A percentile compares a stretch with the other conserved stretches of the same genome.
phyloP scores from a whole-genome alignment of 2,329 filamentous ascomycete genomes.

The Colletotrichum salicis region DNA sequence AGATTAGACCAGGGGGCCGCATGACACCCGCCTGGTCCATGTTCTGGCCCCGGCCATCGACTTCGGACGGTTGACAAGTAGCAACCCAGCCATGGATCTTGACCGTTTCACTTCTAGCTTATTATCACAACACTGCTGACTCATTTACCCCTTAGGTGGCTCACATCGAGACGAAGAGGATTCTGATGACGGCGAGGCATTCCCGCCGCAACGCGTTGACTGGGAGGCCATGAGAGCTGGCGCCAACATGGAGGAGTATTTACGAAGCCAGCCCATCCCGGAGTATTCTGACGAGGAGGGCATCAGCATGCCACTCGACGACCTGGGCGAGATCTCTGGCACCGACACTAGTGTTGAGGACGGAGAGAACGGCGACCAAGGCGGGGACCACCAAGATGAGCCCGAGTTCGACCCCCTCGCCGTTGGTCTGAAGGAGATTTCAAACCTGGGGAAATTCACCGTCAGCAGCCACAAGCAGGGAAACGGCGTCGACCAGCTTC shows the following conservation, averaged over 20 bases:
- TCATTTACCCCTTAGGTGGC: constrained; percentile 20
- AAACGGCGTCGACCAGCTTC: constrained; percentile 80
- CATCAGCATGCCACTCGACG: constrained; percentile 22
- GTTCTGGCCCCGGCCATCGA: neutral
- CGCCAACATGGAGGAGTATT: constrained; percentile 31
- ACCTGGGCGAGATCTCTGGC: constrained; percentile 35
- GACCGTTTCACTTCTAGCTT: constrained; percentile 6
- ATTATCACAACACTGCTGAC: constrained; percentile 19
- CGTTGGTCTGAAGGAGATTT: constrained; percentile 80
- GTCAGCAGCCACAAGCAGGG: constrained; percentile 85
- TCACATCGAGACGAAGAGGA: constrained; percentile 28
- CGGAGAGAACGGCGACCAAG: constrained; percentile 39
- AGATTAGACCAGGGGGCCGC: neutral
- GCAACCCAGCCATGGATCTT: constrained; percentile 4
- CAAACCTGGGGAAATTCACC: constrained; percentile 84
- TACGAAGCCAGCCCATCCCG: constrained; percentile 27
- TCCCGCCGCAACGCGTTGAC: constrained; percentile 31
- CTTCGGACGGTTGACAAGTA: constrained; percentile 22
- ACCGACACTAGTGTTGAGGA: constrained; percentile 46
- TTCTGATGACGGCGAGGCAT: constrained; percentile 32
- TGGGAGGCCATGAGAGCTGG: constrained; percentile 35
- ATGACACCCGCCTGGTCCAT: constrained; percentile 10
- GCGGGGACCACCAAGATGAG: constrained; percentile 43
- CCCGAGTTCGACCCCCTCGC: constrained; percentile 64
- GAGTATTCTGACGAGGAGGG: constrained; percentile 34